phyloP scores from a whole-genome alignment of 108 stramenopile species.

The Pseudonitzschia multiseries region DNA sequence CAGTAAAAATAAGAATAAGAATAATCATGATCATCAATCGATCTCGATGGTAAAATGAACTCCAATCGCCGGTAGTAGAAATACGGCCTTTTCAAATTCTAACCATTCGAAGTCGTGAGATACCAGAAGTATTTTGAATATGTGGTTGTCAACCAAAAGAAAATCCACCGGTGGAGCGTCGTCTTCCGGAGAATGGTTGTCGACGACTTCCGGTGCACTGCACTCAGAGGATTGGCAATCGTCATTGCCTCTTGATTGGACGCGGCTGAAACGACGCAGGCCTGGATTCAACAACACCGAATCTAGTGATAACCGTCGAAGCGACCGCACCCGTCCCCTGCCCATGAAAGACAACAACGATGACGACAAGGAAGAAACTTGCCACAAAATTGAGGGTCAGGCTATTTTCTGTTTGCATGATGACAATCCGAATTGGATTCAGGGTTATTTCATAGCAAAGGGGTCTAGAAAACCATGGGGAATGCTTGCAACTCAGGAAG shows the following conservation, averaged over 20 bases:
- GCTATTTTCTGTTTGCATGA: constrained; percentile 69
- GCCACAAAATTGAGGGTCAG: constrained; percentile 28
- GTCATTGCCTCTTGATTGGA: constrained; percentile 51
- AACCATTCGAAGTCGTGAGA: background rate
- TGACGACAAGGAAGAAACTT: constrained; percentile 7
- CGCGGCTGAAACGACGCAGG: constrained; percentile 35
- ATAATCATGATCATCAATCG: too few species aligned
- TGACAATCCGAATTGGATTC: constrained; percentile 66
- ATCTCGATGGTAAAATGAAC: too few species aligned
- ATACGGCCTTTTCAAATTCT: too few species aligned
- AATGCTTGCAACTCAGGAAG: constrained; percentile 60
- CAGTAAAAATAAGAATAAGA: too few species aligned
- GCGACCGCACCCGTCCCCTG: background rate
- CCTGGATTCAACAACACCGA: constrained; percentile 30
- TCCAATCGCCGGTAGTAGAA: too few species aligned
- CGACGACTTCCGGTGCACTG: background rate
- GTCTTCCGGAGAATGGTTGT: background rate
- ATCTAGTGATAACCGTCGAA: background rate
- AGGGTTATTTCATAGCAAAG: constrained; percentile 64
- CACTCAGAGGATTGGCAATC: constrained; percentile 8
- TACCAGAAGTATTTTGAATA: background rate
- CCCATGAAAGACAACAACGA: constrained; percentile 10
- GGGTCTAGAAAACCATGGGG: constrained; percentile 51
- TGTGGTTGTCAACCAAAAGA: constrained; percentile 8
- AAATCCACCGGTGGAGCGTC: background rate